Conservation (phyloP, 2,329 filamentous ascomycete genomes). For the Exophiala sideris region DNA sequence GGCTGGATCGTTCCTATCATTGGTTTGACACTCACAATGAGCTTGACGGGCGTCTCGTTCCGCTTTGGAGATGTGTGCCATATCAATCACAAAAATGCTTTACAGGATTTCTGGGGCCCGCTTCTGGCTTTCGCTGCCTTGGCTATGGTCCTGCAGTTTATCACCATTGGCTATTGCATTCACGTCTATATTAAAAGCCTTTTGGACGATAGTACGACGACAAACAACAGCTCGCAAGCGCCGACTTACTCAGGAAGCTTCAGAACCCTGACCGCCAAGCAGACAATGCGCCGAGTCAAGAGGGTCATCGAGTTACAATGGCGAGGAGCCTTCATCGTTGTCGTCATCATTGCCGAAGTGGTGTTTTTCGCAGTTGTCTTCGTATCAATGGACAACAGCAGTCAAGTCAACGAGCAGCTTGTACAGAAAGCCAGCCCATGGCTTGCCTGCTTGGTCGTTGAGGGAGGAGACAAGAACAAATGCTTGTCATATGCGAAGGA, state of each 20-base stretch:
- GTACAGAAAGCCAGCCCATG: constrained; percentile 60
- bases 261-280: constrained; percentile 74
- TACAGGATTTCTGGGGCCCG: constrained; percentile 87
- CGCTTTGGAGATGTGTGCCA: constrained; percentile 90
- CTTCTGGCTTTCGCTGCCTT: constrained; percentile 72
- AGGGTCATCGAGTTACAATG: constrained; percentile 90
- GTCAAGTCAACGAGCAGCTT: constrained; percentile 55
- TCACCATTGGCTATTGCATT: constrained; percentile 86
- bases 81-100: constrained; percentile 83
- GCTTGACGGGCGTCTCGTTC: constrained; percentile 88
- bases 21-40: constrained; percentile 71
- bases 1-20: constrained; percentile 82
- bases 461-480: constrained; percentile 58
- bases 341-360: constrained; percentile 86
- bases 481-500: constrained; percentile 61
- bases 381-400: constrained; percentile 76
- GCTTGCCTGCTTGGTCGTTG: constrained; percentile 65
- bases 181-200: constrained; percentile 89
- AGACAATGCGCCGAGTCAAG: constrained; percentile 81
- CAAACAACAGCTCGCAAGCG: constrained; percentile 62
- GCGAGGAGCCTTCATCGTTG: constrained; percentile 84
- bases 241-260: constrained; percentile 74
- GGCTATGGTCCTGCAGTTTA: constrained; percentile 75
- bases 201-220: constrained; percentile 67
- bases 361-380: constrained; percentile 93